These are phyloP conservation scores for Schizonepeta tenuifolia DNA, from an alignment of 257 asterid species.

Conservation along the genomic window DNA sequence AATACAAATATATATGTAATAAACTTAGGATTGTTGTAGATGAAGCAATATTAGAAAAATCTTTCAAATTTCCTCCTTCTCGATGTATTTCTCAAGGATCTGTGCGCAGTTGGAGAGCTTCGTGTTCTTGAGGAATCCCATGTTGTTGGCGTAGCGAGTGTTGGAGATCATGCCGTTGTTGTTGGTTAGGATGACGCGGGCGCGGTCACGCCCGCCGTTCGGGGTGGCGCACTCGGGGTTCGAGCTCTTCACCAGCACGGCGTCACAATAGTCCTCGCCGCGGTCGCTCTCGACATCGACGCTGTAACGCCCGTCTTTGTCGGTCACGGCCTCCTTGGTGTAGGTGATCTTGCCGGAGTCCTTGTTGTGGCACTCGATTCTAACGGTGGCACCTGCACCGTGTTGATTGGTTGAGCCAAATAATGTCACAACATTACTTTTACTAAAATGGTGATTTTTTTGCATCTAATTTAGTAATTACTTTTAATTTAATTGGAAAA, in stretches of 20 bases:
- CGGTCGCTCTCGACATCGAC: slow-evolving; percentile 39
- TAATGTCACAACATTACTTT: no score
- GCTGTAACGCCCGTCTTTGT: slow-evolving; percentile 38
- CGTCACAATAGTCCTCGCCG: slow-evolving; percentile 48
- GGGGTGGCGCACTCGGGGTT: slow-evolving; percentile 44
- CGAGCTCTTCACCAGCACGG: slow-evolving; percentile 44
- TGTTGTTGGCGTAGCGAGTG: slow-evolving; percentile 48
- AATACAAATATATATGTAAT: neutral
- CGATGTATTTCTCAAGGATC: slow-evolving; percentile 51
- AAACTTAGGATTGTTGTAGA: neutral
- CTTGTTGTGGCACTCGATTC: slow-evolving; percentile 49
- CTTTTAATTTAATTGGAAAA: no score
- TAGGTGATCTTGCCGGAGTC: slow-evolving; percentile 30
- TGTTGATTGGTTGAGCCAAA: neutral
- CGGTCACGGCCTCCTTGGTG: slow-evolving; percentile 36
- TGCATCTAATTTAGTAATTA: no score
- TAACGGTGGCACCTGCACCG: slow-evolving; percentile 48
- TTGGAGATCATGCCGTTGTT: slow-evolving; percentile 54
- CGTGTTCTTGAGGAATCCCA: slow-evolving; percentile 47
- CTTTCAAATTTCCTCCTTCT: slow-evolving; percentile 34
- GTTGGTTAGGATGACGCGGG: slow-evolving; percentile 56
- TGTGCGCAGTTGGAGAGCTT: slow-evolving; percentile 46
- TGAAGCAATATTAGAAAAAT: neutral
- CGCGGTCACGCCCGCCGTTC: slow-evolving; percentile 50
- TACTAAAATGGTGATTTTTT: no score